phyloP scores from a whole-genome alignment of 208 protist genomes.

The Trypanosoma vivax region DNA sequence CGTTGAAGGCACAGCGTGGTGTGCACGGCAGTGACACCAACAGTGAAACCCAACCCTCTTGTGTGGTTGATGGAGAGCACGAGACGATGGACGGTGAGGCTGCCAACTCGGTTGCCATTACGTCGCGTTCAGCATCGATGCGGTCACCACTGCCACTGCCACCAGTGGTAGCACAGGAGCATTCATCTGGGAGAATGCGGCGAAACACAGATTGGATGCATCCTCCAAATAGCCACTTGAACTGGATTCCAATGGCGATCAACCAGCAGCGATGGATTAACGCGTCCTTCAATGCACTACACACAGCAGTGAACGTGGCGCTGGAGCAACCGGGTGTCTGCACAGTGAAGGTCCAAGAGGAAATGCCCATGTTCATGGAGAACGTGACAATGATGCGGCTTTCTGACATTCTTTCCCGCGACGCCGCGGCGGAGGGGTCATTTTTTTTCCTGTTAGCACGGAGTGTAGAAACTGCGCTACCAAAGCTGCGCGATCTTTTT shows the following conservation, averaged over 20 bases:
- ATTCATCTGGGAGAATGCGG: conserved; percentile 30
- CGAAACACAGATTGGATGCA: conserved; percentile 65
- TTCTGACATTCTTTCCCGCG: conserved; percentile 44
- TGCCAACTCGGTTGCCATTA: no score
- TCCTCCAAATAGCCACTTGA: conserved; percentile 44
- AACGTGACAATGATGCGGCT: conserved; percentile 41
- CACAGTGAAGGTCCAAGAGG: conserved; percentile 47
- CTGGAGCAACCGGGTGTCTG: conserved; percentile 17
- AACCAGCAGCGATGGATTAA: conserved; percentile 69
- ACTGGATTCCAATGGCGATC: conserved; percentile 38
- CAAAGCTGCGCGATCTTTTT: conserved; percentile 44
- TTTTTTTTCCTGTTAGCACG: conserved; percentile 48
- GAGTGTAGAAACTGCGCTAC: conserved; percentile 41
- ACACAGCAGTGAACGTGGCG: conserved; percentile 39
- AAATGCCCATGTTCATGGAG: conserved; percentile 27
- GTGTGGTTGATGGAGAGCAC: no score
- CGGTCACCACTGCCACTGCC: not conserved
- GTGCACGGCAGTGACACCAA: no score
- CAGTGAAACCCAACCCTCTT: no score
- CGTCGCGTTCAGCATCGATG: no score
- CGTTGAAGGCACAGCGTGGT: conserved; percentile 28
- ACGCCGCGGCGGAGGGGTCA: conserved; percentile 19
- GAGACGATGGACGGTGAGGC: no score
- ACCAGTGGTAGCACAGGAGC: not conserved
- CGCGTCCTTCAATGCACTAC: conserved; percentile 62